Evolutionary conservation across 306 rosid species (phyloP).

Genomic region (Rosa lucieae): DNA sequence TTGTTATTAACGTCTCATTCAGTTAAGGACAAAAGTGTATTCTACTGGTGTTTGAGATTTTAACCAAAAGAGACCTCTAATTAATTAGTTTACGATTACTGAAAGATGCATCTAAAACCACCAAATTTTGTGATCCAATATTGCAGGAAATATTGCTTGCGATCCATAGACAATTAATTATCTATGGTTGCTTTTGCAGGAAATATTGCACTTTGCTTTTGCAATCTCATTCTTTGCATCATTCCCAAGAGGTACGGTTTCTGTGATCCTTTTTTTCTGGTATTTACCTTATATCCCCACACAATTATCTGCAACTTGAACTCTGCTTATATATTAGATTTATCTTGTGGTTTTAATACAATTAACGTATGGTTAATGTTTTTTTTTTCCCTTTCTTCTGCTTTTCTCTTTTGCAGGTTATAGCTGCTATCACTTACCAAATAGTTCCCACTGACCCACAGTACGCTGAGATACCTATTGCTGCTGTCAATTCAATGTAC

Average conservation of each 20-base stretch:
- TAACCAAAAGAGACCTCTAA: no score
- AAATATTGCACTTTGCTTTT: slow-evolving; percentile 80
- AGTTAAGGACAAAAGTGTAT: no score
- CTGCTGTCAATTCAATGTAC: slow-evolving; percentile 61
- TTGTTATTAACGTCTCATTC: no score
- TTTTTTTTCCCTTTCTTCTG: no score
- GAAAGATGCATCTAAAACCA: no score
- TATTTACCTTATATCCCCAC: no score
- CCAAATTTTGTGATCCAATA: no score
- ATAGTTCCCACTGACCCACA: slow-evolving; percentile 85
- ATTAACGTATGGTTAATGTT: background rate
- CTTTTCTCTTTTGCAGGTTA: slow-evolving; percentile 46
- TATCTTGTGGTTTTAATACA: background rate
- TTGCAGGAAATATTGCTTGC: no score
- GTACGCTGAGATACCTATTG: slow-evolving; percentile 90
- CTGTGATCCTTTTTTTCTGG: background rate
- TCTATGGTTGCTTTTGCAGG: slow-evolving; percentile 46
- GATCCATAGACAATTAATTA: no score
- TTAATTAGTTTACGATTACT: no score
- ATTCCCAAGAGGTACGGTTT: slow-evolving; percentile 53
- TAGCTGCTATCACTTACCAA: slow-evolving; percentile 85
- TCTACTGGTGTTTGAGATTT: no score
- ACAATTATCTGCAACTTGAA: background rate
- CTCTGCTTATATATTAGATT: background rate
- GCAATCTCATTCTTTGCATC: slow-evolving; percentile 39